Evolutionary conservation across 2,329 filamentous ascomycete genomes (phyloP).

Genomic region (Keithomyces neogunnii): DNA sequence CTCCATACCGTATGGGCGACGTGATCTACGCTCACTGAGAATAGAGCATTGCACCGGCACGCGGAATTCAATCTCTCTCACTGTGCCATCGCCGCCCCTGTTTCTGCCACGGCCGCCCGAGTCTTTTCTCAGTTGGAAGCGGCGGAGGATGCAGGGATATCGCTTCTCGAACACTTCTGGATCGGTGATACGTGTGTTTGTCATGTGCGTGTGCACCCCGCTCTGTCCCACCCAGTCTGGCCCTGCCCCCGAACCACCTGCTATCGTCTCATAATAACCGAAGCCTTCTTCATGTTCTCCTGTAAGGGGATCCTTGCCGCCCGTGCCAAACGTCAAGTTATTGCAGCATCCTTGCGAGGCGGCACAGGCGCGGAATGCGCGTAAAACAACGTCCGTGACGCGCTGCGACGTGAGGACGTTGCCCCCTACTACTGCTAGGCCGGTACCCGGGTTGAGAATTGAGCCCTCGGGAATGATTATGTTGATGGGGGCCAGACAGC

Average conservation of each 20-base stretch:
- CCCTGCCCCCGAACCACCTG: conserved; percentile 67
- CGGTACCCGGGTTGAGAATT: conserved; percentile 67
- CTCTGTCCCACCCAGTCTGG: conserved; percentile 64
- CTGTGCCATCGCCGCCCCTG: conserved; percentile 64
- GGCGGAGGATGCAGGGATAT: conserved; percentile 58
- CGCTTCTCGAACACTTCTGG: conserved; percentile 70
- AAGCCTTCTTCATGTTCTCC: conserved; percentile 48
- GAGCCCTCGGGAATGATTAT: conserved; percentile 65
- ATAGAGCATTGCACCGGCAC: conserved; percentile 73
- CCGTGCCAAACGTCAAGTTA: conserved; percentile 78
- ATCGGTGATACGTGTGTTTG: conserved; percentile 78
- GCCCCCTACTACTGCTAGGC: conserved; percentile 73
- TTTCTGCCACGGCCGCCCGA: conserved; percentile 52
- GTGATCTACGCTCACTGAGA: conserved; percentile 66
- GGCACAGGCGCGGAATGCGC: conserved; percentile 70
- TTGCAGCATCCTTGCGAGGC: conserved; percentile 76
- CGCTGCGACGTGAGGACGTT: conserved; percentile 76
- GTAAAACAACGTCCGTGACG: conserved; percentile 75
- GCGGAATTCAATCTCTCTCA: conserved; percentile 74
- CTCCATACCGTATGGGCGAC: conserved; percentile 62
- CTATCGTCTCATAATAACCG: conserved; percentile 82
- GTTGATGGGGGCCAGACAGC: conserved; percentile 68
- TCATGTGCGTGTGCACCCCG: conserved; percentile 80
- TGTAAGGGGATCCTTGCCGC: conserved; percentile 57
- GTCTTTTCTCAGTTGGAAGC: conserved; percentile 57